A percentile compares a stretch with the other conserved stretches of the same genome.
Conservation (phyloP, 2,329 filamentous ascomycete genomes). For the Fusarium sp. region DNA sequence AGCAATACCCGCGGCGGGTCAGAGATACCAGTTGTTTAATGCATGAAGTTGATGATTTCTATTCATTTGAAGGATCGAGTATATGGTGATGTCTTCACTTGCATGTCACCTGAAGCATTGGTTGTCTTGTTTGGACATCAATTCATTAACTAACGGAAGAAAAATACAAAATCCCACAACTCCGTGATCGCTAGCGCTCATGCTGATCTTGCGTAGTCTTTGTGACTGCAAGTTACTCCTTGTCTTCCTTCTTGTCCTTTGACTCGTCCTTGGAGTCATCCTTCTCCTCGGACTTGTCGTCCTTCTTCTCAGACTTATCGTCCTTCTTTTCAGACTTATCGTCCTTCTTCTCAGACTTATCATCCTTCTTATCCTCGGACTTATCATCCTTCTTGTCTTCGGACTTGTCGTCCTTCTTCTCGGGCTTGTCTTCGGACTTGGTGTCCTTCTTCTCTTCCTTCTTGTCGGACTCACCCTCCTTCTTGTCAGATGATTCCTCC, state of each 20-base stretch:
- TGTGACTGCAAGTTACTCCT: conserved; percentile 12
- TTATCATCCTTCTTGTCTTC: background rate
- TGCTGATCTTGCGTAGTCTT: conserved; percentile 2
- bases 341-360: conserved; percentile 2
- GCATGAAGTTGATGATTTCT: conserved; percentile 42
- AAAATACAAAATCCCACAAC: conserved; percentile 13
- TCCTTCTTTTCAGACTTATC: conserved; percentile 3
- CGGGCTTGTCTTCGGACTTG: conserved; percentile 5
- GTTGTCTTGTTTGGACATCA: conserved; percentile 3
- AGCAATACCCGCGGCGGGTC: conserved; percentile 39
- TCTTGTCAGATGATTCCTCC: conserved; percentile 12
- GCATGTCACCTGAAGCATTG: background rate
- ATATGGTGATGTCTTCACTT: too few species aligned
- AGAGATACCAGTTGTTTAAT: conserved; percentile 46
- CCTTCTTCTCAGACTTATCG: background rate
- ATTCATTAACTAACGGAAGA: conserved; percentile 9
- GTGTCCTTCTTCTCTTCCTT: conserved; percentile 18
- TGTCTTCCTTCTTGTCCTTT: conserved; percentile 21
- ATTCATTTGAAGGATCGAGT: background rate
- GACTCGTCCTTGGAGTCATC: too few species aligned
- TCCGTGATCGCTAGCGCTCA: conserved; percentile 24
- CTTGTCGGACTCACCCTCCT: conserved; percentile 11
- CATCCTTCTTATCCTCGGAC: background rate
- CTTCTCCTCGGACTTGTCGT: background rate
- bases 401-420: conserved; percentile 24